A percentile compares a stretch with the other conserved stretches of the same genome.
phyloP scores from a whole-genome alignment of 2,329 filamentous ascomycete species.

The Fusarium torulosum region DNA sequence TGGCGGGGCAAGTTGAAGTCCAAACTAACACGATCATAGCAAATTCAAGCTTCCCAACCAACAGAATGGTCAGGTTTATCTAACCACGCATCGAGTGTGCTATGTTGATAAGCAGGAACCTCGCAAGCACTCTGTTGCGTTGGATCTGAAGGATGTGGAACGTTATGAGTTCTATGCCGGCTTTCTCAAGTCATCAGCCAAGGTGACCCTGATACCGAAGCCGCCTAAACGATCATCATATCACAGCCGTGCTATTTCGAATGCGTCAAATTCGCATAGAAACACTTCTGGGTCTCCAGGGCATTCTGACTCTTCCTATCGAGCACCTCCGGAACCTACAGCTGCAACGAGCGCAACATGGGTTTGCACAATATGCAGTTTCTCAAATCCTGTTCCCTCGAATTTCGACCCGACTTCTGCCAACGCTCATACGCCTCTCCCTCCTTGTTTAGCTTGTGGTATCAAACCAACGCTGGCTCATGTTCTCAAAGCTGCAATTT shows the following conservation, averaged over 20 bases:
- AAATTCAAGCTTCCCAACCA: conserved; percentile 96
- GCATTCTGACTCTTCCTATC: conserved; percentile 58
- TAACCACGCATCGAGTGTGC: conserved; percentile 95
- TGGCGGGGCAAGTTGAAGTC: conserved; percentile 2
- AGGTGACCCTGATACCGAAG: conserved; percentile 90
- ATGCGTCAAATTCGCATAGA: conserved; percentile 60
- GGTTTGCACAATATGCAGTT: conserved; percentile 96
- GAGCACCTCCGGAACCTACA: conserved; percentile 56
- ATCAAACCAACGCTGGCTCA: conserved; percentile 89
- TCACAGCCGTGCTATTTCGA: conserved; percentile 65
- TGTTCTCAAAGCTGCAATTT: conserved; percentile 87
- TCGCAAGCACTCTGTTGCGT: conserved; percentile 82
- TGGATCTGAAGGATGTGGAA: conserved; percentile 93
- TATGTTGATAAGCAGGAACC: conserved; percentile 93
- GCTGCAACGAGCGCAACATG: conserved; percentile 78
- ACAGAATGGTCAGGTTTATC: conserved; percentile 94
- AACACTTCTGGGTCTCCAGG: conserved; percentile 62
- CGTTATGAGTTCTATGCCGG: conserved; percentile 91
- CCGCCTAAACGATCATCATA: conserved; percentile 74
- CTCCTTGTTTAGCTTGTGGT: conserved; percentile 91
- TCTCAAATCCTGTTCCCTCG: conserved; percentile 90
- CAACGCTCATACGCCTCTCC: conserved; percentile 81
- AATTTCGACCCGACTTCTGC: conserved; percentile 92
- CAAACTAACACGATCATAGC: conserved; percentile 59
- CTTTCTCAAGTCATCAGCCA: conserved; percentile 94